Evolutionary conservation across 495 filamentous ascomycete genomes (phyloP).

Genomic region (Podospora didyma): DNA sequence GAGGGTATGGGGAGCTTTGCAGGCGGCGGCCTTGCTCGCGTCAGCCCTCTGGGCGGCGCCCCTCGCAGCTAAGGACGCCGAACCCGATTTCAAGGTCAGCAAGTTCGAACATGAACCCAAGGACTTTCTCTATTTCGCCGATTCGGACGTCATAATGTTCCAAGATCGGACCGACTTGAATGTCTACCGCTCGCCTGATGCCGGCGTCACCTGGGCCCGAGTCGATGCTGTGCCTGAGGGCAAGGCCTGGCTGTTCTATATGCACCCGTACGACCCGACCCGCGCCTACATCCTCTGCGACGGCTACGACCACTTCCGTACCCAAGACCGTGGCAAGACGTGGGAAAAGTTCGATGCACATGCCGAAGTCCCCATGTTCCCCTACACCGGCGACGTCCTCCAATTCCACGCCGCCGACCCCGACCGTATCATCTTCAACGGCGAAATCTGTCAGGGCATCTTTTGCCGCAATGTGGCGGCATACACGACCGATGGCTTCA

Average conservation of each 20-base stretch:
- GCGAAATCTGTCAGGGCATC: constrained; percentile 59
- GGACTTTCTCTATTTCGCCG: constrained; percentile 79
- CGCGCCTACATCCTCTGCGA: constrained; percentile 73
- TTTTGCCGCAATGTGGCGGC: constrained; percentile 55
- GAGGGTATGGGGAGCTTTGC: constrained; percentile 42
- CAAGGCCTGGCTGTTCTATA: constrained; percentile 53
- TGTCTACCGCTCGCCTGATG: constrained; percentile 71
- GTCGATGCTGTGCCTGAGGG: constrained; percentile 62
- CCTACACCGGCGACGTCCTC: constrained; percentile 45
- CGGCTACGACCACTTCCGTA: constrained; percentile 69
- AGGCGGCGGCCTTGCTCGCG: constrained; percentile 38
- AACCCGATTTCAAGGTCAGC: constrained; percentile 42
- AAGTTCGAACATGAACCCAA: constrained; percentile 58
- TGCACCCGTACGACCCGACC: constrained; percentile 73
- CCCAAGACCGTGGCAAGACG: constrained; percentile 69
- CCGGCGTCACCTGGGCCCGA: constrained; percentile 67
- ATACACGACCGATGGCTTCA: constrained; percentile 85
- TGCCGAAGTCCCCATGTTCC: constrained; percentile 38
- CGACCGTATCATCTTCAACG: constrained; percentile 78
- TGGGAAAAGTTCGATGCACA: constrained; percentile 70
- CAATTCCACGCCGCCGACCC: constrained; percentile 77
- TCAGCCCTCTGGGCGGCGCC: constrained; percentile 36
- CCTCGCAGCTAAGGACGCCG: constrained; percentile 44
- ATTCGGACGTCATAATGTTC: constrained; percentile 71
- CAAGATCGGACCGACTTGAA: constrained; percentile 51